Evolutionary conservation across 1,139 yeast genomes (phyloP).

Genomic region (Saccharomyces hybrid): DNA sequence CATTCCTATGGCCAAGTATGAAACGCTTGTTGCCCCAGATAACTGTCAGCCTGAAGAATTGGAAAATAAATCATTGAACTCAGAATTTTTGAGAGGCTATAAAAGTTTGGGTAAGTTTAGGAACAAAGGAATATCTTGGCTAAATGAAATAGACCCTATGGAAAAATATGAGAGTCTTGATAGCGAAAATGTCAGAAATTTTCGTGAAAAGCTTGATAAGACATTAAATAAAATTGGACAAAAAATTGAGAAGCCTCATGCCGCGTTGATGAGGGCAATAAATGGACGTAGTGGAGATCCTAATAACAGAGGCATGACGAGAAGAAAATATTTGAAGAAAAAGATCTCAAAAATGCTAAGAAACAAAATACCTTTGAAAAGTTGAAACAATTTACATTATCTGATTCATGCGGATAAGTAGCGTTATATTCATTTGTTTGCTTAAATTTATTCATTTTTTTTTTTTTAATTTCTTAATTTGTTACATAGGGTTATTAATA

Average conservation of each 20-base stretch:
- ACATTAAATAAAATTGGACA: constrained; percentile 5
- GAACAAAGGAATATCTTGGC: not conserved
- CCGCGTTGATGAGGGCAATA: not conserved
- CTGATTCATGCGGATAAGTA: no score
- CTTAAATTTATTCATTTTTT: not conserved
- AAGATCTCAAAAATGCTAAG: not conserved
- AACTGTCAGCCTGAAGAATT: not conserved
- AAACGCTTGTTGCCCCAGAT: not conserved
- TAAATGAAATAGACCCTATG: not conserved
- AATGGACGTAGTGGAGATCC: not conserved
- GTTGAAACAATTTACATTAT: not conserved
- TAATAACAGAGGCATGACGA: not conserved
- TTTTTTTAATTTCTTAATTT: not conserved
- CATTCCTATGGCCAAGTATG: constrained; percentile 3
- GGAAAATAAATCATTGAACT: not conserved
- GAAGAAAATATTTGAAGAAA: not conserved
- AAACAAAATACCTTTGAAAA: not conserved
- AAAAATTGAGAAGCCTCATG: constrained; percentile 1
- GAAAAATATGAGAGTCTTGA: constrained; percentile 1
- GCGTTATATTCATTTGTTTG: no score
- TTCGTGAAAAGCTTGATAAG: not conserved
- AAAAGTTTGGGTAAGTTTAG: not conserved
- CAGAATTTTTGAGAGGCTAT: not conserved
- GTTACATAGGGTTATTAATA: not conserved
- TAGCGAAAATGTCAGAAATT: not conserved